These are phyloP conservation scores for Melanomma pulvis-pyrius DNA, from an alignment of 495 filamentous ascomycete species.

Conservation along the genomic window DNA sequence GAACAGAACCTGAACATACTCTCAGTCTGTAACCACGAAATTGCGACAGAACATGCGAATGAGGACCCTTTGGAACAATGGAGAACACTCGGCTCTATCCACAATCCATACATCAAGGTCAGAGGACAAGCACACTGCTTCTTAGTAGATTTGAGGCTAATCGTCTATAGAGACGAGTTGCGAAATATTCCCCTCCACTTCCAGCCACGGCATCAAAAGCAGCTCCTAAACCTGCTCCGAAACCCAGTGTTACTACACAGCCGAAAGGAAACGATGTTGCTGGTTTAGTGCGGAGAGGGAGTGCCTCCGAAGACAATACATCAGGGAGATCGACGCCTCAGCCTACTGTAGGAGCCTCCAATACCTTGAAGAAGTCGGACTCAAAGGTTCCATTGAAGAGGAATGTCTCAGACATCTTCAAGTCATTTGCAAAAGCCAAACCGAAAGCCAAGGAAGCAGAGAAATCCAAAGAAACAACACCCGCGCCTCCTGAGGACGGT, in stretches of 20 bases:
- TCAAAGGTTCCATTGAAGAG: constrained; percentile 58
- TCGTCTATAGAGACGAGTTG: constrained; percentile 53
- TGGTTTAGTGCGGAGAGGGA: constrained; percentile 9
- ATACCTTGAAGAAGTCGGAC: constrained; percentile 35
- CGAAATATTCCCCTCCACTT: constrained; percentile 29
- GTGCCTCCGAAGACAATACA: constrained; percentile 26
- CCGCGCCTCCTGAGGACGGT: constrained; percentile 58
- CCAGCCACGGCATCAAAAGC: constrained; percentile 6
- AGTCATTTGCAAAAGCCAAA: constrained; percentile 81
- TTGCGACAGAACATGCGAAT: constrained; percentile 53
- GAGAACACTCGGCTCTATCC: constrained; percentile 68
- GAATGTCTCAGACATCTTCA: constrained; percentile 71
- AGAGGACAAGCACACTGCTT: background rate
- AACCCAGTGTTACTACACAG: background rate
- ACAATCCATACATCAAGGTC: constrained; percentile 67
- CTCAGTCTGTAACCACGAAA: constrained; percentile 66
- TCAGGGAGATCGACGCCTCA: constrained; percentile 29
- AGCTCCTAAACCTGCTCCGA: constrained; percentile 18
- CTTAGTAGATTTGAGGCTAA: constrained; percentile 3
- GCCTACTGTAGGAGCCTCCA: constrained; percentile 37
- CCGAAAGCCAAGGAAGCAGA: constrained; percentile 51
- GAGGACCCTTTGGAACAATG: constrained; percentile 67
- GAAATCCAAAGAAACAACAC: constrained; percentile 39
- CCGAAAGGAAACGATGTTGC: constrained; percentile 18
- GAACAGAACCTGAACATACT: constrained; percentile 65